A percentile compares a stretch with the other conserved stretches of the same genome.
Conservation (phyloP, 2,329 filamentous ascomycete species). For the Botrytis aclada region DNA sequence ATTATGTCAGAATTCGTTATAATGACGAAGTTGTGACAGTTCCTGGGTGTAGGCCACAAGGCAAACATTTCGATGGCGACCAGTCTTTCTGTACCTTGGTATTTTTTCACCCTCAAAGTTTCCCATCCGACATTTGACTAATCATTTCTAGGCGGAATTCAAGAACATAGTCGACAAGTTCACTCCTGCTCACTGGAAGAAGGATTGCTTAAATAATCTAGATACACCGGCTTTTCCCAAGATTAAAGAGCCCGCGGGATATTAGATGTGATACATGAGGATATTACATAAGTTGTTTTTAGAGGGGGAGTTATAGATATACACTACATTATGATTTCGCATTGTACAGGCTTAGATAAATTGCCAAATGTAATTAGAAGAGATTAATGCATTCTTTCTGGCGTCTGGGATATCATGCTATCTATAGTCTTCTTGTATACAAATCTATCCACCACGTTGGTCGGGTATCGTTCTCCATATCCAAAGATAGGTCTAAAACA, state of each 20-base stretch:
- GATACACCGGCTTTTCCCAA: conserved; percentile 41
- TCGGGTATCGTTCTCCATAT: conserved; percentile 6
- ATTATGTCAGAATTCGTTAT: conserved; percentile 88
- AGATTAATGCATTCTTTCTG: not conserved
- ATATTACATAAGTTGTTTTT: not conserved
- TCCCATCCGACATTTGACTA: not conserved
- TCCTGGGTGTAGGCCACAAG: conserved; percentile 71
- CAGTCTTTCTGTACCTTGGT: conserved; percentile 87
- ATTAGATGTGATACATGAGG: conserved; percentile 24
- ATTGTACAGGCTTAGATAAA: not conserved
- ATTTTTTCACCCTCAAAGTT: conserved; percentile 39
- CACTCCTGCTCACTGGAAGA: conserved; percentile 76
- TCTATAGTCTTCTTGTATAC: conserved; percentile 3
- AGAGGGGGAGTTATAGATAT: not conserved
- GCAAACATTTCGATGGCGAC: conserved; percentile 83
- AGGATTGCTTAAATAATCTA: conserved; percentile 57
- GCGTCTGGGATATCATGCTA: not conserved
- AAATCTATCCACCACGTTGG: not conserved
- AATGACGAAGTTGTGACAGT: conserved; percentile 81
- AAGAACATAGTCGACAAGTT: conserved; percentile 90
- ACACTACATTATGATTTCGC: not conserved
- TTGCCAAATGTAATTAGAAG: not conserved
- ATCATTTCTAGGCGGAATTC: conserved; percentile 67
- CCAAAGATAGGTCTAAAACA: not conserved
- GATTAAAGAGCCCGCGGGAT: conserved; percentile 36